Evolutionary conservation across 2,329 filamentous ascomycete genomes (phyloP), one percentile per base, ranked within the genome.

Genomic region (Aureobasidium namibiae): DNA sequence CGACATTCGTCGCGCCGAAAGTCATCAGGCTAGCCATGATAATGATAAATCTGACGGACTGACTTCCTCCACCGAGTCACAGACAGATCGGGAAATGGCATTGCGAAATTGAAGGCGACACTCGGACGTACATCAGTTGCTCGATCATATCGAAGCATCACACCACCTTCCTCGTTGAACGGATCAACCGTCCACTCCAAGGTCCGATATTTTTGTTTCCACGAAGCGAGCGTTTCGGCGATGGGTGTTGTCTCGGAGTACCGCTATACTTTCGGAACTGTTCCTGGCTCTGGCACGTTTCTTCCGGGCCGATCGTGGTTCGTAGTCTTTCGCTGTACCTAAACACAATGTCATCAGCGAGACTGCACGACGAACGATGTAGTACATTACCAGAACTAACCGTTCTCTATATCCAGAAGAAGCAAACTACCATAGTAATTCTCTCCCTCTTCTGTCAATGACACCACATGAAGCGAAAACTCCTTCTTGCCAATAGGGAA

Each of bases 1-100:
- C 16, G 50, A 38, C 59, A 57, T 38, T 60, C 50, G 10, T 48
- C 42, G 21, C 50, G 59, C 24, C 42, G 52, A 18, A 57, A 60
- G 13, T 41, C 24, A 3, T 45, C 24, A 29, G 42, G 42, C 42
- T 21, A 45, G 42, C 42, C 42, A 26, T 45, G 42, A 11, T 45
- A 14, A 24, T 21, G 42, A 45, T 45, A 45, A 3, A 45, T 45
- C 42, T 45, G 42, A 14, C 24, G 42, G 16, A 45, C 18, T 45
- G 16, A 45, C 18, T 45, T 45, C 42, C 50, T 56, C 8, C 33
- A 56, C 33, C 2, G 42, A 21, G 34, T 56, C 34, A 56, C 13
- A 3, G 3, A 11, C 11, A 3, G 6, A 10, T 34, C 11, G 13
- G 50, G 6, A 31, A 39, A n/a, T 34, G 4, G 33, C 34, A 54